Conservation (phyloP, 176 grass and related monocot species). For the Carex scoparia region DNA sequence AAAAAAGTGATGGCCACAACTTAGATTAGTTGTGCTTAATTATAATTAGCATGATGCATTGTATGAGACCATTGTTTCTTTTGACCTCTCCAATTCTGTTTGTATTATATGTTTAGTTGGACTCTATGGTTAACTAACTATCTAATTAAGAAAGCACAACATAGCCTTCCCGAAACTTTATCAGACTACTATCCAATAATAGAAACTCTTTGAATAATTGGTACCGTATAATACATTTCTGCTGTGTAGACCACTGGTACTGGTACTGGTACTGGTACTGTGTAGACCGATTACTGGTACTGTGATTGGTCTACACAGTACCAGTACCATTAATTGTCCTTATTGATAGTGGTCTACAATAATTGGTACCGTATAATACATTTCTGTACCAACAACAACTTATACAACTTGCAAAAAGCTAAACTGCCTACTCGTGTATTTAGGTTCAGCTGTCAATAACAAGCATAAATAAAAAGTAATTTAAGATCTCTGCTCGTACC, state of each 20-base stretch:
- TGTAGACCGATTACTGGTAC: too few species aligned
- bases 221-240: too few species aligned
- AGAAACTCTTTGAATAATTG: neutral
- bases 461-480: neutral
- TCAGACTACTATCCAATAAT: neutral
- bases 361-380: neutral
- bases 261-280: too few species aligned
- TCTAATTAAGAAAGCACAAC: neutral
- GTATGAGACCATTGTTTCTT: neutral
- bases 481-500: neutral
- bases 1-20: neutral
- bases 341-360: too few species aligned
- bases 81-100: neutral
- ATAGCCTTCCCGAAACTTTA: neutral
- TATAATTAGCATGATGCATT: neutral
- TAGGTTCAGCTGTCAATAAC: neutral
- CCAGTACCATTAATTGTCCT: too few species aligned
- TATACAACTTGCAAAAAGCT: neutral
- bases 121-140: neutral
- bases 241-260: too few species aligned
- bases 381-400: constrained; percentile 5
- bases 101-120: neutral
- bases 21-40: neutral
- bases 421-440: neutral
- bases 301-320: too few species aligned